Conservation (phyloP, 73 alveolate genomes). For the Uronychia setigera region DNA sequence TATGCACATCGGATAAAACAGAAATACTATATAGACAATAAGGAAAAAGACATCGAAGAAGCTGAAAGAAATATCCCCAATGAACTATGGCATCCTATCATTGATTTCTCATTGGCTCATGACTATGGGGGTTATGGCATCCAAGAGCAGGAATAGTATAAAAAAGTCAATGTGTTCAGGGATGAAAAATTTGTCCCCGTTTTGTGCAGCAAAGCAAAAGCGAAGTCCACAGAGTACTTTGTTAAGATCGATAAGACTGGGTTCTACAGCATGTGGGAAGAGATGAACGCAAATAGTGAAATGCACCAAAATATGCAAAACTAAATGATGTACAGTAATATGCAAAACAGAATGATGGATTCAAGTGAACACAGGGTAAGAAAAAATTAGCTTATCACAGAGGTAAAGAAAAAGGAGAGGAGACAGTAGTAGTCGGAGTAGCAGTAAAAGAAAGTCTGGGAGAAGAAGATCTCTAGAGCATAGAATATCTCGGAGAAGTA, state of each 20-base stretch:
- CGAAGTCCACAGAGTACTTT: constrained; percentile 7
- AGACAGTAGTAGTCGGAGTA: not conserved
- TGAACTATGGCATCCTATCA: too few species aligned
- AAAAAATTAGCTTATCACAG: not conserved
- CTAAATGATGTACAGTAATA: not conserved
- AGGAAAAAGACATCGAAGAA: too few species aligned
- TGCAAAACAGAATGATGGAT: not conserved
- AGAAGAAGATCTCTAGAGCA: not conserved
- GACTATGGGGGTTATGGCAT: not conserved
- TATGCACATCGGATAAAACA: not conserved
- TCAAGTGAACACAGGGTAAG: not conserved
- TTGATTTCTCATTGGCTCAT: too few species aligned
- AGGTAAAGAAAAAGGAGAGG: not conserved
- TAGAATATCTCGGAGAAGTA: not conserved
- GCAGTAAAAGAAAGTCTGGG: not conserved
- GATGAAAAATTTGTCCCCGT: constrained; percentile 1
- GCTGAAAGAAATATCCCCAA: too few species aligned
- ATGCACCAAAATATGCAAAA: not conserved
- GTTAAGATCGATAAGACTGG: constrained; percentile 1
- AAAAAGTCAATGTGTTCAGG: not conserved
- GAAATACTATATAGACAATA: too few species aligned
- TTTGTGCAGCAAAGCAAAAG: constrained; percentile 6
- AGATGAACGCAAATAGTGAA: not conserved
- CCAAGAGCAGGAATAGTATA: not conserved
- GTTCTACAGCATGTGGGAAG: not conserved